phyloP scores from a whole-genome alignment of 2,329 filamentous ascomycete genomes.

The Akanthomyces uredinophilus region DNA sequence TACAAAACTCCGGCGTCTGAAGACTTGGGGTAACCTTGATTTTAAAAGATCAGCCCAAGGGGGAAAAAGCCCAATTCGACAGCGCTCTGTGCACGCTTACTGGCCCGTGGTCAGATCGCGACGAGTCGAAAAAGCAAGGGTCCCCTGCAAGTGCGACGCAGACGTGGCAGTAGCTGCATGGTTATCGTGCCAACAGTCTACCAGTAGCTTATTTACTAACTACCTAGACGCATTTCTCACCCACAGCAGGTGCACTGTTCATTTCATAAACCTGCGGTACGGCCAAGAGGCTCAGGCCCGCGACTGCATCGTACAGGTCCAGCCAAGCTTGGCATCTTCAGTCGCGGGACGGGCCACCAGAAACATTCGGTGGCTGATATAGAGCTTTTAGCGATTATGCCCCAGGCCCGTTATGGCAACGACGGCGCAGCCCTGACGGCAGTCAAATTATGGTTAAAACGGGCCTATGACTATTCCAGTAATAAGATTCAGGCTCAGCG shows the following conservation, averaged over 20 bases:
- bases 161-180: neutral
- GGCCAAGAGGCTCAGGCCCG: too few relatives aligned
- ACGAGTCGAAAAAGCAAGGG: neutral
- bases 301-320: neutral
- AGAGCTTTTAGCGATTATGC: neutral
- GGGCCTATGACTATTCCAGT: neutral
- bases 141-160: neutral
- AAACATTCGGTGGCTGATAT: neutral
- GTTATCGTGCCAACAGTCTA: neutral
- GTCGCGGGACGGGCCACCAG: neutral
- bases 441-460: slow-evolving; percentile 10
- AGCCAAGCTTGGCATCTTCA: neutral
- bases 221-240: too few relatives aligned
- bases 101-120: neutral
- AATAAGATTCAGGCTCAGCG: neutral
- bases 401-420: neutral
- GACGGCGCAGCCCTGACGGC: neutral
- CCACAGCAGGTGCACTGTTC: neutral
- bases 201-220: too few relatives aligned
- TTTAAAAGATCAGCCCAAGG: neutral
- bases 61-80: neutral
- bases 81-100: neutral
- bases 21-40: neutral
- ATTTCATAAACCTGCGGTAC: neutral
- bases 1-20: neutral